phyloP scores from a whole-genome alignment of 179 eudicot genomes.

The Beta lomatogona region DNA sequence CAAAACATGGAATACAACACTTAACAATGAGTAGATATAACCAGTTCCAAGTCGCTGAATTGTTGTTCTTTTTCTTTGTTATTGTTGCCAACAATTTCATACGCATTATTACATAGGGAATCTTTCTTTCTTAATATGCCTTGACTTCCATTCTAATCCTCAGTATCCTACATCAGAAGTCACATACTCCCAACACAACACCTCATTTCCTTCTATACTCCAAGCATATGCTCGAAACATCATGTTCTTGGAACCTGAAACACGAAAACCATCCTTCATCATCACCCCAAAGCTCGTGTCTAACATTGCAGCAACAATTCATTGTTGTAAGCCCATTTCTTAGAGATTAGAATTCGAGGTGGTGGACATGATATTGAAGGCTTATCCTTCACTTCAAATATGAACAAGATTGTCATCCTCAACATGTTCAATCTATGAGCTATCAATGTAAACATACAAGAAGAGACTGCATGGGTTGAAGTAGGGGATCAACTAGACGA shows the following conservation, averaged over 20 bases:
- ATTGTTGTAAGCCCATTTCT: constrained; percentile 12
- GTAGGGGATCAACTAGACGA: constrained; percentile 18
- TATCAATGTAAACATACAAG: neutral
- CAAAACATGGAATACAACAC: no score
- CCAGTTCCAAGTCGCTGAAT: neutral
- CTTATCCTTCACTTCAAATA: neutral
- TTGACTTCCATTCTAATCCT: constrained; percentile 21
- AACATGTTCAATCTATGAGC: constrained; percentile 19
- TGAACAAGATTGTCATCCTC: constrained; percentile 22
- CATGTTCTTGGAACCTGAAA: constrained; percentile 9
- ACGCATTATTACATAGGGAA: constrained; percentile 4
- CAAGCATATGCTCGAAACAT: constrained; percentile 21
- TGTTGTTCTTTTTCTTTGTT: constrained; percentile 6
- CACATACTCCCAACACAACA: constrained; percentile 29
- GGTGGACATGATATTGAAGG: constrained; percentile 30
- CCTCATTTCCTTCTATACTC: constrained; percentile 23
- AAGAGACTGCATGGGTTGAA: constrained; percentile 16
- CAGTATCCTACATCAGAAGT: constrained; percentile 20
- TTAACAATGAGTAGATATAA: constrained; percentile 13
- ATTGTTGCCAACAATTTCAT: neutral
- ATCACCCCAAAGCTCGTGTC: constrained; percentile 18
- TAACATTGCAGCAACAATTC: constrained; percentile 17
- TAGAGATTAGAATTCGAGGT: constrained; percentile 20
- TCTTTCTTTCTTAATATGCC: constrained; percentile 15
- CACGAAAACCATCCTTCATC: constrained; percentile 21